phyloP scores from a whole-genome alignment of 345 rosid species.

The Syzygium aqueum region DNA sequence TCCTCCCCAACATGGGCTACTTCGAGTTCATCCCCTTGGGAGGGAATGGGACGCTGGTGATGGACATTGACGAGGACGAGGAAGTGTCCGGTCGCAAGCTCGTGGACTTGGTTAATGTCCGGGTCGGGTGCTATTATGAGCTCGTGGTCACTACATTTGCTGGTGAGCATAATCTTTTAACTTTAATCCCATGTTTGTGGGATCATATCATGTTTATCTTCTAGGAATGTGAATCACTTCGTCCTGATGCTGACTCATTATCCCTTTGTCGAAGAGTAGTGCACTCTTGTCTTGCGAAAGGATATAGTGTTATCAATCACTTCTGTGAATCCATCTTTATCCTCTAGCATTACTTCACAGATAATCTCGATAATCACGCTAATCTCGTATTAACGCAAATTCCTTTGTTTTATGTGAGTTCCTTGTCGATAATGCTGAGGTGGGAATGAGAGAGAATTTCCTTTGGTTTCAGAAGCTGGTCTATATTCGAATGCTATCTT shows the following conservation, averaged over 20 bases:
- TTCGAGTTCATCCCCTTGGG: conserved; percentile 56
- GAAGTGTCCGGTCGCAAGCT: conserved; percentile 27
- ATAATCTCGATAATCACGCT: neutral
- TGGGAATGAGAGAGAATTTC: neutral
- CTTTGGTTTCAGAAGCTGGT: too few relatives aligned
- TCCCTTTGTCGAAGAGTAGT: neutral
- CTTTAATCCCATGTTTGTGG: neutral
- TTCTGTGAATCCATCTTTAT: neutral
- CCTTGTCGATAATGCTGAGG: neutral
- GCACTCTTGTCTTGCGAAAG: neutral
- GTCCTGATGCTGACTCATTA: neutral
- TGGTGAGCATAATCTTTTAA: conserved; percentile 18
- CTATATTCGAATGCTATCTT: neutral
- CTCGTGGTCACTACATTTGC: conserved; percentile 60
- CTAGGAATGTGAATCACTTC: neutral
- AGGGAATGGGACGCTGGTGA: conserved; percentile 29
- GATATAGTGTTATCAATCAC: neutral
- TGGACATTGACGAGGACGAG: conserved; percentile 30
- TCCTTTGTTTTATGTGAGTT: neutral
- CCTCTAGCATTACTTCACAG: neutral
- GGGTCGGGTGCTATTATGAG: conserved; percentile 44
- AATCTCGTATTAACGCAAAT: neutral
- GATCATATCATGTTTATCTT: neutral
- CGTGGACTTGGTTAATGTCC: conserved; percentile 47
- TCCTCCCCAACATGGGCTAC: conserved; percentile 60